Base-by-base conservation (phyloP, 1,284 basidiomycete genomes). In the Cryptococcus sp. region DNA sequence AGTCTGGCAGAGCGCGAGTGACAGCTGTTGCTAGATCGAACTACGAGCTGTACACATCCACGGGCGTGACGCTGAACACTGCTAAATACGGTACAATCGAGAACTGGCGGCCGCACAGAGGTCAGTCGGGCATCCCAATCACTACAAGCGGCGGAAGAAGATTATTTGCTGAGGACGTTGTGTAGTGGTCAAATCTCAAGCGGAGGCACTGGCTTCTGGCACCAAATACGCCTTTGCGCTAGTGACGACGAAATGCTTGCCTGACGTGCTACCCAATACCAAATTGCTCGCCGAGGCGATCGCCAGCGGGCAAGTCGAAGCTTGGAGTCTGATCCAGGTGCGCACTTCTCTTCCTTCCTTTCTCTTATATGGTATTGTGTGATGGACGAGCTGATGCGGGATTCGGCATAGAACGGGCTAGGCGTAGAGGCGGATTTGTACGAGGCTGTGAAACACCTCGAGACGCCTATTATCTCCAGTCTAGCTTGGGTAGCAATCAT, bases 21-120 rank as follows among this genome's bases (percentile, higher is more conserved):
- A 90, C 88, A 0, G 86, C 82, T 13, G 86, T 90, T 5, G 89
- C 89, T 0, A 78, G 89, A 52, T 86, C 87, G 54, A 91, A 91
- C 67, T 88, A 85, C 69, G 81, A 84, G 23, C 78, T 82, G 2
- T 83, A 87, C 22, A 81, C 81, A 0, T 65, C 68, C 3, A 61
- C 68, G 0, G 79, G 88, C 0, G 81, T 88, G 54, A 77, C 84
- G 47, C 81, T 89, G 59, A 75, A 80, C 47, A 87, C 86, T 53
- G 75, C 76, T 54, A 85, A 85, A 70, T 87, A 86, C 60, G 88
- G 87, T 13, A 74, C 82, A 5, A 78, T 86, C 13, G 71, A 74
- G 4, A 81, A 79, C 3, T 90, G 86, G 86, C 83, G 77, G 61
- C 88, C 89, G 10, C 79, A 87, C 70, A 79, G 86, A 66, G 74